These are phyloP conservation scores for Diaporthe longicolla DNA, from an alignment of 2,329 filamentous ascomycete species.

Conservation along the genomic window DNA sequence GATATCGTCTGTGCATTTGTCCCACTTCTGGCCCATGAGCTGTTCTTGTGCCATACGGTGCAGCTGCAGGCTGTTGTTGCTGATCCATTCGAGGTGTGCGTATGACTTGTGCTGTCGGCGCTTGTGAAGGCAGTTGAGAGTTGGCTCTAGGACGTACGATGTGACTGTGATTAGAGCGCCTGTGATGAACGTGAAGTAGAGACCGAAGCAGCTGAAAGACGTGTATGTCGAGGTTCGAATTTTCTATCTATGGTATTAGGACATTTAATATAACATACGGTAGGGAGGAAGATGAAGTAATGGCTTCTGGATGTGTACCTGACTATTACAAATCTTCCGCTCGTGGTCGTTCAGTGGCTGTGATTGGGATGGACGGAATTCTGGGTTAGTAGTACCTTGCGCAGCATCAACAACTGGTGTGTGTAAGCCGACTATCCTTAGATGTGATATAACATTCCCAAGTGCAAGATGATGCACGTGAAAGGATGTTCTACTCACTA, in stretches of 20 bases:
- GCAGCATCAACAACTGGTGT: not conserved
- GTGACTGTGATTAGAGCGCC: not conserved
- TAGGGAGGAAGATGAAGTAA: not conserved
- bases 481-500: not conserved
- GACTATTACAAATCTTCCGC: slow-evolving; percentile 4
- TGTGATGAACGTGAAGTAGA: slow-evolving; percentile 1
- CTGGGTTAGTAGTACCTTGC: not conserved
- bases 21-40: not conserved
- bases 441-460: too few relatives aligned
- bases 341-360: not conserved
- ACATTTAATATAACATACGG: not conserved
- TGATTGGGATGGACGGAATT: not conserved
- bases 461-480: too few relatives aligned
- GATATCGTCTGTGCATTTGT: not conserved
- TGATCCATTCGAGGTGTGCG: slow-evolving; percentile 6
- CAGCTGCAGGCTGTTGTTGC: slow-evolving; percentile 16
- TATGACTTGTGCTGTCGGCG: not conserved
- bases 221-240: not conserved
- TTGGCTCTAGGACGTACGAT: not conserved
- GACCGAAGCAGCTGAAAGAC: slow-evolving; percentile 17
- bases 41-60: slow-evolving; percentile 1
- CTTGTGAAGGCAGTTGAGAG: not conserved
- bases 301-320: not conserved
- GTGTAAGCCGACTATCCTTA: not conserved
- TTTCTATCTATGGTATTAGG: not conserved